Percentiles rank a stretch among this genome's conserved stretches.
Evolutionary conservation across 805 yeast species (phyloP).

Genomic region (Candida ovalis): DNA sequence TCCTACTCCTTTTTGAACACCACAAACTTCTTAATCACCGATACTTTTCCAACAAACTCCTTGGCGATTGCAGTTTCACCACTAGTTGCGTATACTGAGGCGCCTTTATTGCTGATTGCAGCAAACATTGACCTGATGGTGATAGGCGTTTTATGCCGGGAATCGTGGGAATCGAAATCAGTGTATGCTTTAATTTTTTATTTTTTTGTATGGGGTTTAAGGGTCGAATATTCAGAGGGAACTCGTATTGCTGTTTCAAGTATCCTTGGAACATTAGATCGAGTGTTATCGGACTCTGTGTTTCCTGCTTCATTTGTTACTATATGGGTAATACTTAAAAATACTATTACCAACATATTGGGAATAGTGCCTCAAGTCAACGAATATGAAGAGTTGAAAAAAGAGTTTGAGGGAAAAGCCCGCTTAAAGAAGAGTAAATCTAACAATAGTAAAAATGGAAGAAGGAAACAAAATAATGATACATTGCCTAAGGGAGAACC

Average conservation of each 20-base stretch:
- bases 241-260: constrained; percentile 29
- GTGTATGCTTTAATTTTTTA: constrained; percentile 34
- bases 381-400: background rate
- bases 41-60: constrained; percentile 30
- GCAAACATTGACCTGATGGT: constrained; percentile 37
- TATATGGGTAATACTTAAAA: constrained; percentile 17
- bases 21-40: constrained; percentile 30
- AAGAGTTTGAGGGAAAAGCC: background rate
- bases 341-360: background rate
- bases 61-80: constrained; percentile 35
- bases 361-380: background rate
- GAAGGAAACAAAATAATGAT: no score
- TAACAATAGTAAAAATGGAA: background rate
- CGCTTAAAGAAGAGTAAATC: background rate
- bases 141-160: constrained; percentile 28
- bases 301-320: constrained; percentile 10
- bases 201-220: constrained; percentile 34
- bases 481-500: no score
- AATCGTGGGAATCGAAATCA: constrained; percentile 22
- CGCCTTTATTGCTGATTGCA: constrained; percentile 35
- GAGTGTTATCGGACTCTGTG: constrained; percentile 14
- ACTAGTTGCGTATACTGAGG: constrained; percentile 34
- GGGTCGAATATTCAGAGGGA: constrained; percentile 37
- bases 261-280: constrained; percentile 21
- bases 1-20: constrained; percentile 39